These are phyloP conservation scores for Trichothecium sympodiale DNA, from an alignment of 2,329 filamentous ascomycete species.

Conservation along the genomic window DNA sequence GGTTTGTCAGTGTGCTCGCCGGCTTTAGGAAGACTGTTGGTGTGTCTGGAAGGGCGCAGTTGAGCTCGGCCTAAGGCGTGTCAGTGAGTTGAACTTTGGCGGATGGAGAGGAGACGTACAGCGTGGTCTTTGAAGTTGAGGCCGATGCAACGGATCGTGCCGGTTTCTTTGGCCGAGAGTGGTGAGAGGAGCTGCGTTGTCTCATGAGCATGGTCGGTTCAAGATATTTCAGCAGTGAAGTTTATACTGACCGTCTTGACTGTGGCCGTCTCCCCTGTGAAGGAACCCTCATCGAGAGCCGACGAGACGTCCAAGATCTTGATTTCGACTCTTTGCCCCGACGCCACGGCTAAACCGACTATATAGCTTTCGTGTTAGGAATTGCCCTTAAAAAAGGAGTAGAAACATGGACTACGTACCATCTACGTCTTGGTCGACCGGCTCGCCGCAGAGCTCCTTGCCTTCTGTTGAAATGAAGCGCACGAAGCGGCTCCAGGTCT, in stretches of 20 bases:
- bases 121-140: constrained; percentile 26
- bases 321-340: constrained; percentile 7
- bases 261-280: constrained; percentile 17
- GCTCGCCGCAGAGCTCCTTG: constrained; percentile 14
- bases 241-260: constrained; percentile 8
- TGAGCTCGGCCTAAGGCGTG: constrained; percentile 13
- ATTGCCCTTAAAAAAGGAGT: neutral
- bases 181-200: constrained; percentile 7
- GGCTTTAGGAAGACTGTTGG: constrained; percentile 31
- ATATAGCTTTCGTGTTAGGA: neutral
- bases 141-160: constrained; percentile 30
- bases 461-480: constrained; percentile 14
- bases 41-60: constrained; percentile 10
- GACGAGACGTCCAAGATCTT: constrained; percentile 10
- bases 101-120: constrained; percentile 14
- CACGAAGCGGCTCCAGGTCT: constrained; percentile 13
- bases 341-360: constrained; percentile 13
- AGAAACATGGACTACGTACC: constrained; percentile 5
- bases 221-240: neutral
- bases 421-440: constrained; percentile 10
- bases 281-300: constrained; percentile 15
- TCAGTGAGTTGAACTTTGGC: constrained; percentile 8
- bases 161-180: constrained; percentile 4
- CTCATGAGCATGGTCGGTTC: no score
- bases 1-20: constrained; percentile 23